Evolutionary conservation across 768 basidiomycete genomes (phyloP).

Genomic region (Boletellus ananiceps): DNA sequence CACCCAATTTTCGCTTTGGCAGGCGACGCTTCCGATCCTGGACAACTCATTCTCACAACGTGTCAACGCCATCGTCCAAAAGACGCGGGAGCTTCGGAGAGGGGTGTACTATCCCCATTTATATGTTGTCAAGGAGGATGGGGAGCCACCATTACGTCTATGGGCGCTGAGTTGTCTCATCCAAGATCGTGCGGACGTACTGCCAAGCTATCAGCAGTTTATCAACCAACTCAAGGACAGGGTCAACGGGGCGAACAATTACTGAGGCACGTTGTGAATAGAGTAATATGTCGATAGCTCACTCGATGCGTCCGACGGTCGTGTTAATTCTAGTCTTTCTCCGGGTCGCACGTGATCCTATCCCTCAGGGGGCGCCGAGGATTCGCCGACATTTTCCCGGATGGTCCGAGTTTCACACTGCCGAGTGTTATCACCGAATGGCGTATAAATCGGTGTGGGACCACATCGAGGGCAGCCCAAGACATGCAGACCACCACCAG

Average conservation of each 20-base stretch:
- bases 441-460: not conserved
- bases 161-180: constrained; percentile 95
- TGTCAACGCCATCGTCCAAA: constrained; percentile 89
- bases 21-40: constrained; percentile 85
- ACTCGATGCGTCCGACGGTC: not conserved
- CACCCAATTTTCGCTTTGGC: not conserved
- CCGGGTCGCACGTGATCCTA: not conserved
- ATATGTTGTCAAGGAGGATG: constrained; percentile 97
- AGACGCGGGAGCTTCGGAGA: constrained; percentile 89
- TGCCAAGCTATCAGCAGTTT: constrained; percentile 96
- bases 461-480: not conserved
- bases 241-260: constrained; percentile 38
- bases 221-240: constrained; percentile 87
- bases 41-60: constrained; percentile 97
- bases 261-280: constrained; percentile 9
- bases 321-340: not conserved
- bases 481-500: constrained; percentile 13
- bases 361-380: too few species aligned
- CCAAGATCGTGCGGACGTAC: constrained; percentile 91
- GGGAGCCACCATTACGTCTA: constrained; percentile 87
- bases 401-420: too few species aligned
- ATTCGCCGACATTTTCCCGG: not conserved
- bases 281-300: not conserved
- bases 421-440: not conserved
- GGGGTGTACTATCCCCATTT: constrained; percentile 92